phyloP scores from a whole-genome alignment of 176 grass and related monocot genomes.

The Ensete ventricosum region DNA sequence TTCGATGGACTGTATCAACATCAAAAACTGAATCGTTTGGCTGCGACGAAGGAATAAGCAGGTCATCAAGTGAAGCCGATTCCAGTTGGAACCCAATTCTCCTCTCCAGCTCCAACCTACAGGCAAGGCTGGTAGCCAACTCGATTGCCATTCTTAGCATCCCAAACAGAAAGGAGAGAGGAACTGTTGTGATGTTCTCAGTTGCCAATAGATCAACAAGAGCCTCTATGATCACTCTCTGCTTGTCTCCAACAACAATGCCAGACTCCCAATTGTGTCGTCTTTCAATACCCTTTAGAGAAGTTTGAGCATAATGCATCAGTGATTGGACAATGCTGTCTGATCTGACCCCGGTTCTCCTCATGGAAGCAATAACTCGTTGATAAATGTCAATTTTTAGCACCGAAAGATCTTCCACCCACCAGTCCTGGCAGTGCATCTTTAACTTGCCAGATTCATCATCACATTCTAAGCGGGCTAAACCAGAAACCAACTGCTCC shows the following conservation, averaged over 20 bases:
- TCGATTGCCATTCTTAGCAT: conserved; percentile 90
- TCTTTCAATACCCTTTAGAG: conserved; percentile 35
- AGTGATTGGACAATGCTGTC: conserved; percentile 38
- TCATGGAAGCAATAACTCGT: conserved; percentile 44
- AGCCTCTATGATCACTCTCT: conserved; percentile 53
- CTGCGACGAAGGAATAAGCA: conserved; percentile 61
- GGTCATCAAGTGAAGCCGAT: conserved; percentile 72
- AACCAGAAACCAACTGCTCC: conserved; percentile 42
- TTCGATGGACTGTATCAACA: conserved; percentile 68
- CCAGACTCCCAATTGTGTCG: conserved; percentile 57
- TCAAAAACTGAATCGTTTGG: conserved; percentile 82
- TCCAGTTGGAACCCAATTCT: conserved; percentile 71
- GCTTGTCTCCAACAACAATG: conserved; percentile 46
- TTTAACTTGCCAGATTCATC: conserved; percentile 19
- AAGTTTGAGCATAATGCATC: conserved; percentile 46
- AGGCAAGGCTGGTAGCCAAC: conserved; percentile 41
- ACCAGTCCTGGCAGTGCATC: conserved; percentile 44
- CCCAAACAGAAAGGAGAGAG: conserved; percentile 79
- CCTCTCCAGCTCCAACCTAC: conserved; percentile 71
- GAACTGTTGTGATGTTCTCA: conserved; percentile 63
- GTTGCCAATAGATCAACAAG: conserved; percentile 59
- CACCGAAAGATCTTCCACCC: conserved; percentile 40
- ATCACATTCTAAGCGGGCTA: conserved; percentile 35
- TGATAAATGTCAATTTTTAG: conserved; percentile 41
- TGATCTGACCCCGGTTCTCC: conserved; percentile 37